These are phyloP conservation scores for Globisporangium polare DNA, from an alignment of 352 stramenopile genomes.

Conservation along the genomic window DNA sequence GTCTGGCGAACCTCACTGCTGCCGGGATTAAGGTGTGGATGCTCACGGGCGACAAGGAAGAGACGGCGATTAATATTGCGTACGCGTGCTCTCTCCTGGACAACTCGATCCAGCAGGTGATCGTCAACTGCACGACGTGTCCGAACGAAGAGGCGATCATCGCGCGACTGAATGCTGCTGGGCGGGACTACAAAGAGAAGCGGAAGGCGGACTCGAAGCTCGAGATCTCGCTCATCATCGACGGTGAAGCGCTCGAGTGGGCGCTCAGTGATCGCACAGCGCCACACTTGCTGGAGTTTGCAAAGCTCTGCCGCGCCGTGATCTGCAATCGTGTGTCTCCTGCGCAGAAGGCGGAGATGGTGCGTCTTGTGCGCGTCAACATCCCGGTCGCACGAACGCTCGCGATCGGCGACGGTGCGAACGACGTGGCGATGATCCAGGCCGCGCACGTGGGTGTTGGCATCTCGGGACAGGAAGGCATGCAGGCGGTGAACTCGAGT, in stretches of 20 bases:
- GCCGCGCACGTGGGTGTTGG: constrained; percentile 91
- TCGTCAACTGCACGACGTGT: constrained; percentile 69
- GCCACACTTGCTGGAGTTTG: constrained; percentile 59
- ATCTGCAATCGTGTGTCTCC: constrained; percentile 86
- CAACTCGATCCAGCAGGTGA: constrained; percentile 76
- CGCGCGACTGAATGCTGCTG: constrained; percentile 35
- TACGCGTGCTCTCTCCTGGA: constrained; percentile 86
- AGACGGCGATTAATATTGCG: constrained; percentile 90
- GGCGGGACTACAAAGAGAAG: constrained; percentile 45
- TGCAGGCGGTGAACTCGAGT: constrained; percentile 92
- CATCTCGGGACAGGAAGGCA: constrained; percentile 93
- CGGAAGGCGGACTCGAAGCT: constrained; percentile 34
- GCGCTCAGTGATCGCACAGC: constrained; percentile 44
- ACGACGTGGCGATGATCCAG: constrained; percentile 96
- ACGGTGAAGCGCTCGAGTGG: constrained; percentile 68
- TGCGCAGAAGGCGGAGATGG: constrained; percentile 83
- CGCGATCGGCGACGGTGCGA: constrained; percentile 92
- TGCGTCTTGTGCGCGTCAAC: constrained; percentile 59
- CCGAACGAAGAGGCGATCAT: constrained; percentile 69
- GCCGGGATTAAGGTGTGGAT: constrained; percentile 89
- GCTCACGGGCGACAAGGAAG: constrained; percentile 85
- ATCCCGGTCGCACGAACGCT: constrained; percentile 59
- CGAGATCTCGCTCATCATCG: constrained; percentile 67
- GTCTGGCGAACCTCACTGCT: constrained; percentile 67
- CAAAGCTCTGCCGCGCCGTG: constrained; percentile 64